Base-by-base conservation (phyloP, 1,139 yeast genomes). In the Hyphopichia fennica region DNA sequence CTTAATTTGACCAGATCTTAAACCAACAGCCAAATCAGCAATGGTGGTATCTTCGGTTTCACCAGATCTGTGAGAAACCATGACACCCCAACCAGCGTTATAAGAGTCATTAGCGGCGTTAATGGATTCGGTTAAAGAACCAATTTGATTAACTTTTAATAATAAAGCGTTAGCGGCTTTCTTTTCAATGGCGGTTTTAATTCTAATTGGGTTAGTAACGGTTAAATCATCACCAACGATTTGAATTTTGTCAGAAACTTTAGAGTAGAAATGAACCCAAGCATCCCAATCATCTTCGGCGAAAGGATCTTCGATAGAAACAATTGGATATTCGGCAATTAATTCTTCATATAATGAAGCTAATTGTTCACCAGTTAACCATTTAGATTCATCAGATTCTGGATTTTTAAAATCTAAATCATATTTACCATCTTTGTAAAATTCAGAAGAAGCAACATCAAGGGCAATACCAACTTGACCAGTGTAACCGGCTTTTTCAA, bases 201-300 rank as follows among this genome's bases (percentile, higher is more conserved):
- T 89, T 80, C 96, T 88, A 57, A 72, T 57, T 71, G 96, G 96
- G 90, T 91, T 91, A 72, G 98, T 91, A 63, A 91, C 97, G 55
- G 97, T 90, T 79, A 91, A 84, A 75, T 91, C 98, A 71, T 91
- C 98, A 74, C 87, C 96, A 60, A 91, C 96, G 63, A 91, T 80
- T 79, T 89, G 97, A 67, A 86, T 73, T 67, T 70, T 70, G 69
- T 77, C 80, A 58, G 81, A 84, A 59, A 82, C 82, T 70, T 77
- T 73, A 58, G 77, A 56, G 81, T 72, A 84, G 80, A 89, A 88
- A 75, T 83, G 87, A 54, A 80, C 71, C 98, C 98, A 91, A 62
- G 97, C 88, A 51, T 83, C 96, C 97, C 97, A 91, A 82, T 91
- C 98, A 72, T 89, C 96, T 82, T 91, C 97, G 58, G 93, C 96